A percentile compares a stretch with the other conserved stretches of the same genome.
These are phyloP conservation scores for Aschersonia sp. DNA, from an alignment of 2,329 filamentous ascomycete species.

Conservation along the genomic window DNA sequence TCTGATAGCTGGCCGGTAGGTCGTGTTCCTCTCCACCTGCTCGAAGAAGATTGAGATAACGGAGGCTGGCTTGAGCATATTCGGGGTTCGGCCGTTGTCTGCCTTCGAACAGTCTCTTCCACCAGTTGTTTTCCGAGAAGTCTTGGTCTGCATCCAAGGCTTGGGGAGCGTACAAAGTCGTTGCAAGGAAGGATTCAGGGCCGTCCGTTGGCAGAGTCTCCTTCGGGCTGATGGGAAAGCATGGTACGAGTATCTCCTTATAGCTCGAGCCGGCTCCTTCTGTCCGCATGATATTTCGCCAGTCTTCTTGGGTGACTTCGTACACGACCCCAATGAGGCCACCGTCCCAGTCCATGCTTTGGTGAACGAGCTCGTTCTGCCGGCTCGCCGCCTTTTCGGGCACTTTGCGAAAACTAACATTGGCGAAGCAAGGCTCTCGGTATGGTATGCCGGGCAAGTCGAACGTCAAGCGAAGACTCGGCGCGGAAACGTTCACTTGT, in stretches of 20 bases:
- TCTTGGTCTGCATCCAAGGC: constrained; percentile 19
- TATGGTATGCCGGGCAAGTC: constrained; percentile 80
- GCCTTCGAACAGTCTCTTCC: constrained; percentile 28
- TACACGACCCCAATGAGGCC: constrained; percentile 89
- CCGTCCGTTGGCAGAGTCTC: constrained; percentile 45
- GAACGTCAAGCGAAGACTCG: constrained; percentile 65
- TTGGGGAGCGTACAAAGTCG: constrained; percentile 64
- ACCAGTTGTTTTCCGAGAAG: constrained; percentile 25
- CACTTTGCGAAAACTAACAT: constrained; percentile 48
- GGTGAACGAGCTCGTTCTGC: constrained; percentile 1
- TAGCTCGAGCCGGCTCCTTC: constrained; percentile 84
- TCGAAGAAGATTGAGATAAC: constrained; percentile 70
- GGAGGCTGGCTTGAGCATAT: constrained; percentile 69
- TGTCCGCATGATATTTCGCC: constrained; percentile 71
- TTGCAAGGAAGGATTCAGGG: constrained; percentile 59
- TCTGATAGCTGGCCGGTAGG: constrained; percentile 65
- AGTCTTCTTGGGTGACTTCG: constrained; percentile 76
- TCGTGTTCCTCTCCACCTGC: constrained; percentile 66
- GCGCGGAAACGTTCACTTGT: constrained; percentile 68
- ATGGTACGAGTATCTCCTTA: constrained; percentile 66
- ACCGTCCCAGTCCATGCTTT: constrained; percentile 47
- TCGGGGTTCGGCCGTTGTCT: constrained; percentile 45
- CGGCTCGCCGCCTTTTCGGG: constrained; percentile 22
- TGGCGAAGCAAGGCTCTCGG: constrained; percentile 82
- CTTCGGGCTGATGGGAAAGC: constrained; percentile 48